Base-by-base conservation (phyloP, 31 red algal genomes). In the Endocladia muricata region DNA sequence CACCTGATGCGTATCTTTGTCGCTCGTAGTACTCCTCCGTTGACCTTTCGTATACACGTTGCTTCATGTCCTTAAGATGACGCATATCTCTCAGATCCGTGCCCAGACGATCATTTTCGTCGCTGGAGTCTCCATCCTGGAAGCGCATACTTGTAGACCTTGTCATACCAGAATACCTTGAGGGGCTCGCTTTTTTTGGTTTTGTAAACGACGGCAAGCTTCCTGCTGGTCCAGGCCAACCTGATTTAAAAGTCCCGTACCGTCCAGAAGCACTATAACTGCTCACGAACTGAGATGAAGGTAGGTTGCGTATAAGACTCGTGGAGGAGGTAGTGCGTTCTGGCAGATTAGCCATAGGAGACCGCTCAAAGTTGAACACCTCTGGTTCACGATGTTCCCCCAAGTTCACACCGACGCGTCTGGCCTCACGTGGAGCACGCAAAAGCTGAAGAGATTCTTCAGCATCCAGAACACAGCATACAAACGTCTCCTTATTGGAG, bases 1-100 rank as follows among this genome's bases (percentile, higher is more conserved):
- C 89, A 41, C 82, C 89, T 26, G 89, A 93, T 69, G 89, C 89
- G 42, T 86, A 93, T 65, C 89, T 75, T 40, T 93, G 74, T 9
- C 89, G 74, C 43, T 93, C 89, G 68, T 82, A 86, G 9, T 74
- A 61, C 64, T 93, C 89, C 65, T 85, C 73, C 41, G 82, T 38
- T 11, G 74, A 73, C 67, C 61, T 23, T 33, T 67, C 61, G n/a
- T n/a, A n/a, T n/a, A n/a, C n/a, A n/a, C 52, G 64, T 60, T 63
- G 61, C 49, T 68, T 37, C 43, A n/a, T n/a, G n/a, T n/a, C n/a
- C 68, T 83, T 41, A 61, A 67, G 34, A 41, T 69, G 70, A 37
- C 69, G 87, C 36, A 71, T 39, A 34, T 68, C 78, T 26, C 37
- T 59, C 42, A 57, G 55, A 69, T 72, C 68, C 17, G 61, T 59